Base-by-base conservation (phyloP, 2,329 filamentous ascomycete species). In the Phialocephala sp. region DNA sequence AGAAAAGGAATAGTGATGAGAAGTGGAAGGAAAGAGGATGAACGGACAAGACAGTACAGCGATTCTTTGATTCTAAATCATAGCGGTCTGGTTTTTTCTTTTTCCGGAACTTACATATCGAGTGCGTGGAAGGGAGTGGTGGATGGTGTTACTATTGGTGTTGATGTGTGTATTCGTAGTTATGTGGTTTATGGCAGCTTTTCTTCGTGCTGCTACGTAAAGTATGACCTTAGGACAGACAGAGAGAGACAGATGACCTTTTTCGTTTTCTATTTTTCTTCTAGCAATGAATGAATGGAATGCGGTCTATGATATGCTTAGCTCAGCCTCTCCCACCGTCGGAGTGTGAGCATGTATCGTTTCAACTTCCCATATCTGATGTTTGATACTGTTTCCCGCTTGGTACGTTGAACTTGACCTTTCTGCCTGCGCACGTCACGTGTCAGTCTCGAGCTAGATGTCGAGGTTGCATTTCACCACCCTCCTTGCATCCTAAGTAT, bases 41-140 rank as follows among this genome's bases (percentile, higher is more conserved):
- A 56, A n/a, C 9, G 59, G 47, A 18, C 41, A 43, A 27, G 9
- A 50, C 11, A 22, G 14, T 24, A 56, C 35, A n/a, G 52, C 12
- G 9, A 32, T 32, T 52, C 59, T 41, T 59, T 61, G 59, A 61
- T 61, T 54, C 24, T 18, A 20, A 24, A 61, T 61, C 59, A 61
- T 61, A 61, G 59, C 59, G 43, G 45, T 61, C 59, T 61, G 59
- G 32, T 39, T 60, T 41, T 57, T 55, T 55, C 14, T 4, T 11
- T 22, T 39, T 22, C 32, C 9, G 55, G 18, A 39, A 57, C 39
- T 57, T 41, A 39, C 36, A 37, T 57, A 52, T 54, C 5, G 4
- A 47, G 45, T 9, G 59, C 32, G 24, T 52, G 45, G 20, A 22
- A 15, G 36, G 39, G 54, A 24, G 37, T 14, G 18, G 22, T 8